phyloP scores from a whole-genome alignment of 2,329 filamentous ascomycete genomes.

The Alternaria angustiovoidea region DNA sequence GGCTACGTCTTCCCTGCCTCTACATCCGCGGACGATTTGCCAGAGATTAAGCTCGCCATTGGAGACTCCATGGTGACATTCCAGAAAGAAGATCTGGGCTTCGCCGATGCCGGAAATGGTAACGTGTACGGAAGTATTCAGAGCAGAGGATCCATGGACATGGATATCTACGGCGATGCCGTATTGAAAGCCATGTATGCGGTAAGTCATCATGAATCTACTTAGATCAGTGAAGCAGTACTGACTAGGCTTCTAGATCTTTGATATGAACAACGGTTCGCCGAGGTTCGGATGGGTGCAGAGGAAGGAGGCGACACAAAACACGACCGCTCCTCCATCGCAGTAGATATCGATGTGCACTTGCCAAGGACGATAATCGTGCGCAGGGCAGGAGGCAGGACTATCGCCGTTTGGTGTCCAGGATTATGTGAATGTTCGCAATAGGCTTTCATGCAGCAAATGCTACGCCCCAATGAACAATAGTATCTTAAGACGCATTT shows the following conservation, averaged over 20 bases:
- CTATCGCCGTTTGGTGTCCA: background rate
- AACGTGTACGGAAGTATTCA: slow-evolving; percentile 37
- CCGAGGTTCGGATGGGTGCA: slow-evolving; percentile 33
- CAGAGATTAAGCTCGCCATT: slow-evolving; percentile 30
- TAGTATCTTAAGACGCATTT: background rate
- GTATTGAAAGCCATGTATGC: slow-evolving; percentile 37
- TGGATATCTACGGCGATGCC: slow-evolving; percentile 35
- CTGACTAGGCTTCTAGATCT: slow-evolving; percentile 22
- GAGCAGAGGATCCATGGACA: slow-evolving; percentile 28
- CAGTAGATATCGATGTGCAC: background rate
- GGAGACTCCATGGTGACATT: slow-evolving; percentile 26
- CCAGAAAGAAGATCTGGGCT: slow-evolving; percentile 38
- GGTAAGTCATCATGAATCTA: slow-evolving; percentile 14
- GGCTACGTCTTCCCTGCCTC: slow-evolving; percentile 63
- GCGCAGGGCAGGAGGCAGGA: background rate
- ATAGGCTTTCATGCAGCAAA: background rate
- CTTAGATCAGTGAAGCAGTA: background rate
- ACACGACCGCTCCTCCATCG: slow-evolving; percentile 26
- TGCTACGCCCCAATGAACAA: background rate
- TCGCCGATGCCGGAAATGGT: slow-evolving; percentile 31
- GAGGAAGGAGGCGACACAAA: slow-evolving; percentile 30
- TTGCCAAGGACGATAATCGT: background rate
- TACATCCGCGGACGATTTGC: slow-evolving; percentile 21
- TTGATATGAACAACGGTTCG: slow-evolving; percentile 32
- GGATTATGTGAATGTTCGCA: background rate